Percentiles rank a stretch among this genome's conserved stretches.
phyloP scores from a whole-genome alignment of 306 rosid species.

The Ceratonia siliqua region DNA sequence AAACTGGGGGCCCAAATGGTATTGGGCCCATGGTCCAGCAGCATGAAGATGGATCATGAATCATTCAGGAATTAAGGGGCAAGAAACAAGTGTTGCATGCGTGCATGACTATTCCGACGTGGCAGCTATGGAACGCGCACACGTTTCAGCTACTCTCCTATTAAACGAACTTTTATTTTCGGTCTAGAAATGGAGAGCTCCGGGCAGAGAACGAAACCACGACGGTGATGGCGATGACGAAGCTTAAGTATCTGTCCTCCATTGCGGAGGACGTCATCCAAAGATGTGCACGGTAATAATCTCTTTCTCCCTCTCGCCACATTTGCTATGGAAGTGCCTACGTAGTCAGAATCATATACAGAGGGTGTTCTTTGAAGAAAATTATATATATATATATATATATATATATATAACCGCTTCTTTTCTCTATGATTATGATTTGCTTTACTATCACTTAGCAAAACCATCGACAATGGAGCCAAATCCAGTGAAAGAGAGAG shows the following conservation, averaged over 20 bases:
- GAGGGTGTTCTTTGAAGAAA: not conserved
- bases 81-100: constrained; percentile 40
- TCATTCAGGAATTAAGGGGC: not conserved
- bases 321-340: not conserved
- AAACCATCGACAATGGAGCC: not conserved
- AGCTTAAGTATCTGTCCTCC: constrained; percentile 54
- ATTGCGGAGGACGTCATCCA: constrained; percentile 39
- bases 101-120: constrained; percentile 43
- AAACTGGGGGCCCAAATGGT: not conserved
- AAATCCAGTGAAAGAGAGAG: not conserved
- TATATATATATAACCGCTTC: not conserved
- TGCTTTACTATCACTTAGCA: not conserved
- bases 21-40: not conserved
- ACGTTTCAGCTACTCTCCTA: constrained; percentile 35
- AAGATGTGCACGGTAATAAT: constrained; percentile 50
- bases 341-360: not conserved
- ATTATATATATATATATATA: not conserved
- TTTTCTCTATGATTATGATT: not conserved
- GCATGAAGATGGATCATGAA: not conserved
- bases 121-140: constrained; percentile 9
- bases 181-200: constrained; percentile 25
- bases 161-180: not conserved
- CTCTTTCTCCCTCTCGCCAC: not conserved
- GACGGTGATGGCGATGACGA: constrained; percentile 40
- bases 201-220: constrained; percentile 15